These are phyloP conservation scores for Ogataea chonburiensis DNA, from an alignment of 805 yeast genomes.

Conservation along the genomic window DNA sequence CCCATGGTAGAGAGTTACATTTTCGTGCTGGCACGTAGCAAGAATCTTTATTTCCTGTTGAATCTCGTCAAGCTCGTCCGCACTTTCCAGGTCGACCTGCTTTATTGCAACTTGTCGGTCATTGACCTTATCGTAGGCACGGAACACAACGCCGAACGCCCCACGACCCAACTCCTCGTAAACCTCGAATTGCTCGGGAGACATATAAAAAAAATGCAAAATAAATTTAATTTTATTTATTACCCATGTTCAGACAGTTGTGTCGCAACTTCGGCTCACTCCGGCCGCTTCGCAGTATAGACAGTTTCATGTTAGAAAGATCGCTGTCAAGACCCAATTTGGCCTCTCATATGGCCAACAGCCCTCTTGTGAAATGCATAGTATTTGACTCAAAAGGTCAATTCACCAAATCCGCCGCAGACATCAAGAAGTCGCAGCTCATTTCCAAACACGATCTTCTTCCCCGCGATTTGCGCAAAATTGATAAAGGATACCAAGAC, in stretches of 20 bases:
- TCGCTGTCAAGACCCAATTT: conserved; percentile 27
- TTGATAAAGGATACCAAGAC: conserved; percentile 45
- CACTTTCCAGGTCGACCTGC: conserved; percentile 69
- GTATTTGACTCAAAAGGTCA: conserved; percentile 48
- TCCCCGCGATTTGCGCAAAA: conserved; percentile 54
- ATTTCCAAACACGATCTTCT: conserved; percentile 45
- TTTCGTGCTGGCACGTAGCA: conserved; percentile 60
- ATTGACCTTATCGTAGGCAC: conserved; percentile 50
- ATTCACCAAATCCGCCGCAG: conserved; percentile 44
- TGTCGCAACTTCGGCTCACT: conserved; percentile 1
- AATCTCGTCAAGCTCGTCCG: conserved; percentile 70
- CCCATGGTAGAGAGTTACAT: conserved; percentile 68
- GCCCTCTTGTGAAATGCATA: conserved; percentile 40
- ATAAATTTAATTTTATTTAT: not conserved
- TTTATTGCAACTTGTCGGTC: conserved; percentile 54
- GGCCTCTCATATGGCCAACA: conserved; percentile 4
- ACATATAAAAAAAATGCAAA: conserved; percentile 5
- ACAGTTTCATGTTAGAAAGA: conserved; percentile 26
- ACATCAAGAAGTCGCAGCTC: conserved; percentile 42
- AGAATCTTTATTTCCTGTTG: conserved; percentile 69
- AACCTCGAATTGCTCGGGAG: conserved; percentile 46
- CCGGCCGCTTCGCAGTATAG: conserved; percentile 14
- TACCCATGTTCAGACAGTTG: not conserved
- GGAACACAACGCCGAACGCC: conserved; percentile 74
- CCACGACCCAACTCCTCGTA: conserved; percentile 68